Evolutionary conservation across 1,284 basidiomycete genomes (phyloP), one percentile per base, ranked within the genome.

Genomic region (Apiotrichum siamense): DNA sequence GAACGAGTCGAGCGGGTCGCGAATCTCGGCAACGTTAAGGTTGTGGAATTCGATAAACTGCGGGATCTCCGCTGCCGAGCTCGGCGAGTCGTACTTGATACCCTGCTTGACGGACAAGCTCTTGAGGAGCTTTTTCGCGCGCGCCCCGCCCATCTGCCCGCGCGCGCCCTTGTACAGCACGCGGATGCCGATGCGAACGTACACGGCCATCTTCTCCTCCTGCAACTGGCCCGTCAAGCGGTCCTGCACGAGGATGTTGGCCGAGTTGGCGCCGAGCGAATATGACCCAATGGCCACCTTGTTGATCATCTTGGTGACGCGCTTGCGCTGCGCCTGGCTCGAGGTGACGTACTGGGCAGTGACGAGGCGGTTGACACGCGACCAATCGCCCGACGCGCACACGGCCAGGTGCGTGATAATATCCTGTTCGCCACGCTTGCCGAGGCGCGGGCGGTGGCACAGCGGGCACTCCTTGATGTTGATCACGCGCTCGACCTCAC

Each of bases 341-440:
- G 88, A 87, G 0, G 94, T 98, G 2, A 97, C 93, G 63, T 91
- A 98, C 66, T 92, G 94, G n/a, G 86, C 84, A 17, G 93, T 91
- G 26, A 93, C 83, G 57, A 96, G 88, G 57, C 83, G 75, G 65
- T 96, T 86, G 24, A 97, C 86, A 50, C 86, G 81, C 29, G 81
- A 83, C 90, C 92, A 97, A 70, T 97, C 93, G 62, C 84, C 81
- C 52, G 86, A 90, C 9, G 92, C 92, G 65, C 94, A 98, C 4
- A 97, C 83, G 1, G 93, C 93, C 25, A 98, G 75, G 70, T 93
- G 89, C 20, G 91, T 93, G 49, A 96, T 79, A 61, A 97, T 96
- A 69, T 96, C 93, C 60, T 90, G 80, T 73, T 97, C 94, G 2
- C 83, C 88, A 69, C 90, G 92, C 46, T 83, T 81, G 65, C 81